Percentiles rank a stretch among this genome's conserved stretches.
Conservation (phyloP, 2,329 filamentous ascomycete genomes). For the Alternaria panax region DNA sequence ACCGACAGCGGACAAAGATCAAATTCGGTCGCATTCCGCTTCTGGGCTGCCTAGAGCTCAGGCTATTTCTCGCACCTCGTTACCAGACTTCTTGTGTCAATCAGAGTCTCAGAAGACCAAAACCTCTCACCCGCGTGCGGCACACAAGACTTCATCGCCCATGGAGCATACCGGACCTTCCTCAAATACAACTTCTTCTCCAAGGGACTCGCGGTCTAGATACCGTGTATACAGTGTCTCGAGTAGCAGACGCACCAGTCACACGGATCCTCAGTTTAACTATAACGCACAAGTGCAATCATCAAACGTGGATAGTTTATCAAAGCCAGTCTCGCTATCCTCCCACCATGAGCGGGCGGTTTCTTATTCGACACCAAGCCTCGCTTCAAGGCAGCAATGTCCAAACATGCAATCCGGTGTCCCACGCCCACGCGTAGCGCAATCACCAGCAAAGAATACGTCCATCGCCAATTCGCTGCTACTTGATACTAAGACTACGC, state of each 20-base stretch:
- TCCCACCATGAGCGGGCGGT: neutral
- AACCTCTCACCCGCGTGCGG: neutral
- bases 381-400: neutral
- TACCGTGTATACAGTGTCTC: conserved; percentile 22
- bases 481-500: neutral
- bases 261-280: neutral
- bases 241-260: conserved; percentile 9
- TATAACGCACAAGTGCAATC: conserved; percentile 6
- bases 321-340: neutral
- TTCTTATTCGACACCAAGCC: neutral
- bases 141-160: neutral
- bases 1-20: conserved; percentile 15
- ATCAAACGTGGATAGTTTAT: neutral
- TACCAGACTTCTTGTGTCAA: conserved; percentile 19
- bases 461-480: no score
- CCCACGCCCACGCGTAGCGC: neutral
- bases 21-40: conserved; percentile 19
- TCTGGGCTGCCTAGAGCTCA: conserved; percentile 14
- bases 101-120: conserved; percentile 20
- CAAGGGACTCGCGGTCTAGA: conserved; percentile 14
- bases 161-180: neutral
- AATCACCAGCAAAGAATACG: neutral
- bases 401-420: neutral
- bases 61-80: conserved; percentile 19
- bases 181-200: neutral